Evolutionary conservation across 78 protist species (phyloP), one percentile per base, ranked within the genome.

Genomic region (Emiliania huxleyi): DNA sequence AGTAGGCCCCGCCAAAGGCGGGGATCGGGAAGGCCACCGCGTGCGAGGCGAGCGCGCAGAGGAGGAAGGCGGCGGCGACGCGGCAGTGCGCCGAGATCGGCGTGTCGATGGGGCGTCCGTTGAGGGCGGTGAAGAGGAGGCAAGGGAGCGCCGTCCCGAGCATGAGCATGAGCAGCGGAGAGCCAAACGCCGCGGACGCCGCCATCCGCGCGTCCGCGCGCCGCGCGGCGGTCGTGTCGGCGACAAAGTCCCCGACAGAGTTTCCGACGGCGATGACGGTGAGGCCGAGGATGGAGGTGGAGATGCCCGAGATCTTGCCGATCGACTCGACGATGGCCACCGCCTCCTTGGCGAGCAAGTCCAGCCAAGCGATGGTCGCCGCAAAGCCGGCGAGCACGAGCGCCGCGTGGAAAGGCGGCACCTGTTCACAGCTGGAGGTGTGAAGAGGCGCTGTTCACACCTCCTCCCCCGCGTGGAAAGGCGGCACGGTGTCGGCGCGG

Each of bases 211-310:
- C 62, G 29, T 33, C 48, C 6, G 12, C 73, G 88, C 25, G 15
- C 29, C 21, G 4, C 37, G 90, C 90, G 56, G 19, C 55, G 37
- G 90, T 52, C 2, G 52, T 42, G 37, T 84, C 52, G 12, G 90
- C 90, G 19, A 89, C 77, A 3, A 89, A 5, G 35, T 89, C 91
- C 29, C 77, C 77, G 44, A 89, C 23, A 3, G 79, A 55, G 79
- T 89, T 89, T 6, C 91, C 91, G 40, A 45, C n/a, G 26, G 91
- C 91, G 48, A 89, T 12, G 40, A 89, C 77, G 19, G 91, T 89
- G 42, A 89, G 5, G 22, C 91, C 91, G 23, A 89, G 5, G 15
- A 89, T 6, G 22, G 91, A 35, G 35, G 40, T 2, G 37, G 52
- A 25, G 45, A 55, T 35, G 62, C 35, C 42, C 46, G 18, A 37